Percentiles rank a stretch among this genome's conserved stretches.
Evolutionary conservation across 768 basidiomycete species (phyloP).

Genomic region (Pisolithus orientalis): DNA sequence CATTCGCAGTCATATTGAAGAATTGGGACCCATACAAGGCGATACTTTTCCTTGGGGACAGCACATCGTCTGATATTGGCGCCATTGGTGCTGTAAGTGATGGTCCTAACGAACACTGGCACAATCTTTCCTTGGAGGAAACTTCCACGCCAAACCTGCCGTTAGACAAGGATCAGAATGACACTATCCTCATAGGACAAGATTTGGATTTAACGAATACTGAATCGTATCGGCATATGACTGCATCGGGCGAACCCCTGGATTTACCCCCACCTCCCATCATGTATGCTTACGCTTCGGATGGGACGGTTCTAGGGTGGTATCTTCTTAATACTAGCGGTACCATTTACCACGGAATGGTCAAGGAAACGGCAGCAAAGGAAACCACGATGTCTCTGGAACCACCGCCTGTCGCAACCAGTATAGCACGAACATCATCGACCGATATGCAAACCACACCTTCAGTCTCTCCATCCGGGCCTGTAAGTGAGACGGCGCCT

Average conservation of each 20-base stretch:
- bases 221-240: constrained; percentile 31
- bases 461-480: constrained; percentile 12
- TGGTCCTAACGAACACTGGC: constrained; percentile 33
- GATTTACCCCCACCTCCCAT: constrained; percentile 51
- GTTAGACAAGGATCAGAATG: constrained; percentile 60
- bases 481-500: constrained; percentile 10
- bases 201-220: constrained; percentile 59
- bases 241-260: constrained; percentile 35
- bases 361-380: constrained; percentile 11
- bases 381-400: constrained; percentile 5
- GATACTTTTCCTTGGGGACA: constrained; percentile 42
- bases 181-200: constrained; percentile 61
- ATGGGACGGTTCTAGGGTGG: constrained; percentile 75
- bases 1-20: constrained; percentile 33
- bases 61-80: constrained; percentile 46
- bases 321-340: constrained; percentile 52
- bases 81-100: constrained; percentile 31
- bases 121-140: constrained; percentile 42
- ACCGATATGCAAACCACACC: constrained; percentile 27
- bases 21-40: constrained; percentile 40
- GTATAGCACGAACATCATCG: constrained; percentile 23
- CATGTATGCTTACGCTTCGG: constrained; percentile 70
- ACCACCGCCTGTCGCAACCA: constrained; percentile 9
- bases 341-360: constrained; percentile 52
- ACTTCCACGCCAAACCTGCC: constrained; percentile 54